These are phyloP conservation scores for Chloromonas sp. DNA, from an alignment of 163 green algal genomes.

Conservation along the genomic window DNA sequence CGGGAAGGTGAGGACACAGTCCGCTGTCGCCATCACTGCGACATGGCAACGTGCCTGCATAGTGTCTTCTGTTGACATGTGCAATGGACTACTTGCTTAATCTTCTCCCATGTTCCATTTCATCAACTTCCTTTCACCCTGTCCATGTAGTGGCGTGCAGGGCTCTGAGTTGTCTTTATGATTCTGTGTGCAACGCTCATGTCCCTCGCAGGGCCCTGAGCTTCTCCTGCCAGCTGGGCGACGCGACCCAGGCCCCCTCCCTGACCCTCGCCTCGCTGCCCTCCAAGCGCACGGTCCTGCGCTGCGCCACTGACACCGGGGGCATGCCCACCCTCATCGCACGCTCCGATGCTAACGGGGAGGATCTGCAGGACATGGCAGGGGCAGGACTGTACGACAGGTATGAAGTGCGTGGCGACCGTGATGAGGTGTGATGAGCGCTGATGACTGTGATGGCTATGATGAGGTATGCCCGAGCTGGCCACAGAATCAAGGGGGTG, in stretches of 20 bases:
- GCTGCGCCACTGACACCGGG: not conserved
- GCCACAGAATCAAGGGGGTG: no score
- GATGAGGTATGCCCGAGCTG: no score
- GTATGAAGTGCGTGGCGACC: not conserved
- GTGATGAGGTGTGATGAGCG: not conserved
- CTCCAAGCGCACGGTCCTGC: conserved; percentile 54
- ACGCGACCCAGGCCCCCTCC: not conserved
- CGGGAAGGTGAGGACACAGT: conserved; percentile 37
- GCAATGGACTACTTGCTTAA: no score
- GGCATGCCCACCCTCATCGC: conserved; percentile 17
- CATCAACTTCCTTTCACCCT: no score
- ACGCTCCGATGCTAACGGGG: conserved; percentile 38
- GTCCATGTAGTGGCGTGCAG: no score
- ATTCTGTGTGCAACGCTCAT: no score
- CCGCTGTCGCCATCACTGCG: not conserved
- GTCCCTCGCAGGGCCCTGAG: conserved; percentile 3
- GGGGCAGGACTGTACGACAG: conserved; percentile 96
- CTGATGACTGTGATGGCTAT: not conserved
- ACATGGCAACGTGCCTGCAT: not conserved
- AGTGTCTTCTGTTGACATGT: no score
- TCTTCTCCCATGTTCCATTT: no score
- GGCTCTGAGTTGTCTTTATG: no score
- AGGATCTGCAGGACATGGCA: conserved; percentile 93
- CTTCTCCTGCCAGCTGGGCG: conserved; percentile 3
- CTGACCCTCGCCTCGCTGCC: conserved; percentile 44